Evolutionary conservation across 177 flowering plant species (phyloP), one percentile per base, ranked within the genome.

Genomic region (Telopea speciosissima): DNA sequence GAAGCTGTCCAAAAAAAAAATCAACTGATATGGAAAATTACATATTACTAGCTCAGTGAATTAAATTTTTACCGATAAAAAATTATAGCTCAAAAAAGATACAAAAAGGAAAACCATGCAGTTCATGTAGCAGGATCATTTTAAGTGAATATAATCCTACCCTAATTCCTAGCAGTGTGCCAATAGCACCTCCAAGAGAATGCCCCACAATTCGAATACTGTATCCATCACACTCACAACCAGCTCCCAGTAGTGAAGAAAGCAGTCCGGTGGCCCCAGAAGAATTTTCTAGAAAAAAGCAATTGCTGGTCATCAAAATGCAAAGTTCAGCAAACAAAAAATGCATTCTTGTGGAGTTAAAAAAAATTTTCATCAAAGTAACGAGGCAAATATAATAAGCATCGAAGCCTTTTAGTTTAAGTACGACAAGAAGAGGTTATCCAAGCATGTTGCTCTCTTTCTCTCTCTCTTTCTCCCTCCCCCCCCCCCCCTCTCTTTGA

Each of bases 121-220:
- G 26, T 25, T 5, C 19, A 64, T 26, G 28, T 44, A 44, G 49
- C n/a, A n/a, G n/a, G 8, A 61, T 12, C 42, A 66, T 24, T 40
- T 40, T 49, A 42, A 67, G 54, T 19, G 12, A 72, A 71, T 21
- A 64, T 36, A 78, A 31, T 17, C 16, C 79, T 85, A 90, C 93
- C 88, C 85, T 81, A 52, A 90, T 1, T 80, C 96, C 97, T 19
- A 92, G 81, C 69, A 92, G 67, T 67, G 96, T 70, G 73, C 85
- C 89, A 77, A 92, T 86, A 31, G 97, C 85, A 68, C 97, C 96
- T 74, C 97, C 97, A 1, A 92, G 80, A 70, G 97, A 92, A 79
- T 92, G 97, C 33, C 97, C 97, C 49, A 90, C 96, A 69, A 90
- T 87, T 45, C 88, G 87, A 59, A 90, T 33, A 33, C 66, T 72